Percentiles rank a stretch among this genome's conserved stretches.
Conservation (phyloP, 805 yeast genomes). For the Schizosaccharomyces octosporus region DNA sequence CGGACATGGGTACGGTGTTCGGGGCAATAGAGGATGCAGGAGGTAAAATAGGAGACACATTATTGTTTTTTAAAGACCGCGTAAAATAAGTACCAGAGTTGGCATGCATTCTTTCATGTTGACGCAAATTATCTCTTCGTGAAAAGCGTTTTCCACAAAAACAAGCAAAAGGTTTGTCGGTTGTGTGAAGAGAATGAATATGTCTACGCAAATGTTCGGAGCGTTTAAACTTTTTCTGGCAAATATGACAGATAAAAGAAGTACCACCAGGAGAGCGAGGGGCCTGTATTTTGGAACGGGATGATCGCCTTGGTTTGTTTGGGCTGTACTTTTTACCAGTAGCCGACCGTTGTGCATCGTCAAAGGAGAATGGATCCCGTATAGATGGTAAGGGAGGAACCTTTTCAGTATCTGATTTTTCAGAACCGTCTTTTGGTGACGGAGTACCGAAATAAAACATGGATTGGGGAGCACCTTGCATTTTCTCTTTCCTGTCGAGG, state of each 20-base stretch:
- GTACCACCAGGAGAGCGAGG: background rate
- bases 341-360: too few species aligned
- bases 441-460: too few species aligned
- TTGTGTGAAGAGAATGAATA: conserved; percentile 52
- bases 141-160: conserved; percentile 54
- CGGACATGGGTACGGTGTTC: too few species aligned
- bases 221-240: conserved; percentile 70
- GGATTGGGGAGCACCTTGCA: too few species aligned
- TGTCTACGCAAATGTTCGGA: conserved; percentile 84
- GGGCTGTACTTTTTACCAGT: background rate
- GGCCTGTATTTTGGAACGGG: background rate
- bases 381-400: too few species aligned
- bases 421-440: too few species aligned
- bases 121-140: conserved; percentile 67
- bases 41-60: background rate
- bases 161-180: conserved; percentile 80
- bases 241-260: conserved; percentile 44
- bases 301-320: background rate
- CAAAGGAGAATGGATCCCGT: too few species aligned
- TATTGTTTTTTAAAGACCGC: conserved; percentile 9
- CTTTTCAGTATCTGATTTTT: too few species aligned
- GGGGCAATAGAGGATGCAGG: background rate
- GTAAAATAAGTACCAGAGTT: conserved; percentile 42
- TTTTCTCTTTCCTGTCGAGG: background rate
- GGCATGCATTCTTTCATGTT: conserved; percentile 33